Evolutionary conservation across 1,284 basidiomycete genomes (phyloP).

Genomic region (Cutaneotrichosporon cutaneum): DNA sequence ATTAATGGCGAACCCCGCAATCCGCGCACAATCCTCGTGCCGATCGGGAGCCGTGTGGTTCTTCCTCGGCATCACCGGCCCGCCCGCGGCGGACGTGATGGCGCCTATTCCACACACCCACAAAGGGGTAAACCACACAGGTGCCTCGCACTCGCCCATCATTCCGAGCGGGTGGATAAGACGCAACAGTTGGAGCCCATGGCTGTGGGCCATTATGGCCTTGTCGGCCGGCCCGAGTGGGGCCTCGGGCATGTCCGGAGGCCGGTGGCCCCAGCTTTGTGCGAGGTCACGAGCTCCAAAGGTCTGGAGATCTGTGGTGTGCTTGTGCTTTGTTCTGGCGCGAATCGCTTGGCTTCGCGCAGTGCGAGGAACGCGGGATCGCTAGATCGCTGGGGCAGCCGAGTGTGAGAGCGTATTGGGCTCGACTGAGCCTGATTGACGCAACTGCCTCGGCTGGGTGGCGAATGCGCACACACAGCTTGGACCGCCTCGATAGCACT

Average conservation of each 20-base stretch:
- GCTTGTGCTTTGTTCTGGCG: background rate
- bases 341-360: background rate
- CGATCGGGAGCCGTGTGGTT: background rate
- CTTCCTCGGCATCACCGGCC: background rate
- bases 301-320: background rate
- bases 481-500: background rate
- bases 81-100: background rate
- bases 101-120: background rate
- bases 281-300: background rate
- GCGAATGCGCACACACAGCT: background rate
- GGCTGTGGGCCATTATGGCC: background rate
- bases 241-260: background rate
- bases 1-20: background rate
- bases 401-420: background rate
- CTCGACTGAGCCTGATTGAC: background rate
- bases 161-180: background rate
- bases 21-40: background rate
- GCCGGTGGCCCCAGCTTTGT: background rate
- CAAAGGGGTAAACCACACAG: background rate
- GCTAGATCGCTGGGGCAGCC: background rate
- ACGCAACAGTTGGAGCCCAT: background rate
- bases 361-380: background rate
- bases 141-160: background rate
- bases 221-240: background rate
- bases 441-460: background rate